Evolutionary conservation across 345 rosid genomes (phyloP), one percentile per base, ranked within the genome.

Genomic region (Gossypium thurberi): DNA sequence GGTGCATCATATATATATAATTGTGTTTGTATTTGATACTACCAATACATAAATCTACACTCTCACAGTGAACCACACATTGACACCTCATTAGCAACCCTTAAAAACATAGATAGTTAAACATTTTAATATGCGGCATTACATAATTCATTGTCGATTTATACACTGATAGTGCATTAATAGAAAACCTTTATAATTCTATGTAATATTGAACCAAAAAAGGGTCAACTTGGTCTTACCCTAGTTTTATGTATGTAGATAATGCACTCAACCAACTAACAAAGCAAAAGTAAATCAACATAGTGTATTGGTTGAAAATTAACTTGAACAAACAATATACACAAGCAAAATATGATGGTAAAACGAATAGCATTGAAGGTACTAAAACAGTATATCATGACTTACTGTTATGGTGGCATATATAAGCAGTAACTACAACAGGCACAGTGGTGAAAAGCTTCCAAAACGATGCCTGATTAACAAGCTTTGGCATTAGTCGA

Each of bases 361-460:
- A 8, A 26, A 33, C 7, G 57, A 52, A 18, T 55, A 55, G 20
- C 40, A 21, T 13, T 23, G 50, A 14, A 21, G 40, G 55, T 33
- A 5, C 40, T 1, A 33, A 44, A 8, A 4, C 58, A 13, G 63
- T 47, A 63, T 46, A 10, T 42, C 7, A 73, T 58, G 50, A 81
- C 89, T 69, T 77, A 87, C 91, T 67, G 40, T 86, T 89, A 64
- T 87, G 90, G 80, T 89, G 94, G 78, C 94, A 89, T 72, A 87
- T 85, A 76, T 78, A 89, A 66, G 91, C 89, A 51, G 94, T 87
- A 73, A 89, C 91, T 10, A 89, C 4, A 44, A 87, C 78, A 50
- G 91, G 91, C 20, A 86, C 77, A 14, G 89, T 77, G 13, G 91
- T 89, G 69, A 86, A 89, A 65, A 89, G 87, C 84, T 85, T 85